Conservation (phyloP, 257 asterid species). For the Solanum piurae region DNA sequence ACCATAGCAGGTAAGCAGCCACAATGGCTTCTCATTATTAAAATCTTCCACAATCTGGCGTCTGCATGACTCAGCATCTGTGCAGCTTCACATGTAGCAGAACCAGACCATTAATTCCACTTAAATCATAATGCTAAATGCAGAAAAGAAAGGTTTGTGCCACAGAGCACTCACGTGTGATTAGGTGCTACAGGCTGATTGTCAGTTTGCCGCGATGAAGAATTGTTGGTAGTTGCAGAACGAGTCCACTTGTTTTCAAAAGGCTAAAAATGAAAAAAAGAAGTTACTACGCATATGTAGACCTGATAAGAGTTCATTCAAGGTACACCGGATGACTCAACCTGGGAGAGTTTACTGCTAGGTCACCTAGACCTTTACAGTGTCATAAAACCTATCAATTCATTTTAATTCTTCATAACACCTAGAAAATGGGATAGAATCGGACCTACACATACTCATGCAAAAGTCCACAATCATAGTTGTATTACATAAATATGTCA, state of each 20-base stretch:
- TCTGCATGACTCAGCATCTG: conserved; percentile 75
- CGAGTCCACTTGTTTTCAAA: conserved; percentile 87
- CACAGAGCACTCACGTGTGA: conserved; percentile 47
- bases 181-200: conserved; percentile 42
- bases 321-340: background rate
- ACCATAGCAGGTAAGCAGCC: conserved; percentile 92
- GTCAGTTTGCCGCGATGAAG: conserved; percentile 44
- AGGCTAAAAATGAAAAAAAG: conserved; percentile 30
- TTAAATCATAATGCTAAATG: background rate
- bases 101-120: conserved; percentile 7
- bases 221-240: conserved; percentile 25
- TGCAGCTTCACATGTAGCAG: conserved; percentile 54
- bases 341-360: background rate
- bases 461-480: background rate
- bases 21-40: conserved; percentile 62
- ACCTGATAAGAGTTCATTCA: background rate
- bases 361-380: background rate
- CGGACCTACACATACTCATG: background rate
- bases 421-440: background rate
- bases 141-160: background rate
- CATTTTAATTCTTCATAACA: background rate
- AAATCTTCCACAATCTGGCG: conserved; percentile 51
- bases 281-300: background rate
- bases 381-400: background rate
- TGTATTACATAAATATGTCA: background rate